phyloP scores from a whole-genome alignment of 768 basidiomycete species.

The Hydnomerulius pinastri region DNA sequence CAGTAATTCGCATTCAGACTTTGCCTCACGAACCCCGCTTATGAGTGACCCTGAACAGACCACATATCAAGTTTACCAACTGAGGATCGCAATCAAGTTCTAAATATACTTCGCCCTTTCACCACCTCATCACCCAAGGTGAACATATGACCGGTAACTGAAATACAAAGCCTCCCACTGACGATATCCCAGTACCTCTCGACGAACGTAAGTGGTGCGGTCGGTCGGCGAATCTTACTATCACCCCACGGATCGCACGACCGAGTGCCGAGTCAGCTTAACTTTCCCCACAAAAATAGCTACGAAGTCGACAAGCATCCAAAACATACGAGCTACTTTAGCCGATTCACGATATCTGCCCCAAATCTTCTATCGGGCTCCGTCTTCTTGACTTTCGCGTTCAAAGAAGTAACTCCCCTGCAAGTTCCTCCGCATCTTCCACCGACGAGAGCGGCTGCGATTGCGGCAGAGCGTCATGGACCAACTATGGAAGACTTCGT shows the following conservation, averaged over 20 bases:
- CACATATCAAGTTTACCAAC: slow-evolving; percentile 40
- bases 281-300: slow-evolving; percentile 7
- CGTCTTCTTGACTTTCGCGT: slow-evolving; percentile 53
- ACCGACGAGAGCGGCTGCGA: slow-evolving; percentile 46
- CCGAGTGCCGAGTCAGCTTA: slow-evolving; percentile 17
- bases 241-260: slow-evolving; percentile 23
- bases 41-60: slow-evolving; percentile 33
- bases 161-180: slow-evolving; percentile 12
- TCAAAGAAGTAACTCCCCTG: slow-evolving; percentile 48
- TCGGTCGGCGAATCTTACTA: slow-evolving; percentile 13
- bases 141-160: slow-evolving; percentile 19
- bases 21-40: slow-evolving; percentile 21
- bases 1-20: slow-evolving; percentile 34
- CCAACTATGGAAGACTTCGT: slow-evolving; percentile 58
- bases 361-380: slow-evolving; percentile 46
- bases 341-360: slow-evolving; percentile 23
- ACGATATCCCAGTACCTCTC: slow-evolving; percentile 24
- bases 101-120: slow-evolving; percentile 44
- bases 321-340: slow-evolving; percentile 20
- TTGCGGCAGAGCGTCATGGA: slow-evolving; percentile 45
- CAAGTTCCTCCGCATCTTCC: slow-evolving; percentile 54
- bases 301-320: slow-evolving; percentile 11
- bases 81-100: slow-evolving; percentile 43
- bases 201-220: slow-evolving; percentile 29
- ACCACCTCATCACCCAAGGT: slow-evolving; percentile 30